Base-by-base conservation (phyloP, 1,139 yeast species). In the Yamadazyma siamensis region DNA sequence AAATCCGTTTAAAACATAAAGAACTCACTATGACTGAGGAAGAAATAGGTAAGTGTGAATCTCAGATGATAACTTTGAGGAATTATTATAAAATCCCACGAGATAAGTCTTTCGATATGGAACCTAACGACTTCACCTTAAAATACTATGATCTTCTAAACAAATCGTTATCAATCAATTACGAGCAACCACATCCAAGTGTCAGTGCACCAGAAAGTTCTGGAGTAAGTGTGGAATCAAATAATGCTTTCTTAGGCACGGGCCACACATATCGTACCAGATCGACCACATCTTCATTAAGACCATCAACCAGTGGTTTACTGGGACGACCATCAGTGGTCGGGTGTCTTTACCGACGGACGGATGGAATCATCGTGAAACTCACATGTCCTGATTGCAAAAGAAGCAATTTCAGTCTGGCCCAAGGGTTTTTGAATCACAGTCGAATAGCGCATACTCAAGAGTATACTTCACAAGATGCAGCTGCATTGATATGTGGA, bases 351-450 rank as follows among this genome's bases (percentile, higher is more conserved):
- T 80, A 80, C 49, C 66, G 83, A 35, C 60, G 94, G 36, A 73
- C 82, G 4, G 94, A 84, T 52, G 89, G 91, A 2, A 66, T 81
- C 0, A 59, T 81, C 16, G 88, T 83, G 6, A 65, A 78, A 32
- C 63, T 84, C 15, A 77, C 77, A 6, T 84, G 94, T 50, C 77
- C 80, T 0, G 74, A 69, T 33, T 84, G 94, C 53, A 71, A 65
- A 11, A 59, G 91, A 33, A 71, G 77, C 30, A 83, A 82, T 40
- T 84, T 84, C 49, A 77, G 85, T 6, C 76, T 85, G 10, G 86
- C 88, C 0, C 94, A 84, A 50, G 94, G 94, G 15, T 82, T 84
- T 40, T 66, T 83, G 24, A 84, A 82, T 50, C 94, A 84, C 50
- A 74, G 83, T 39, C 61, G 94, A 39, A 71, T 81, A 16, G 84